Evolutionary conservation across 305 asterid genomes (phyloP), one percentile per base, ranked within the genome.

Genomic region (Lippia alba): DNA sequence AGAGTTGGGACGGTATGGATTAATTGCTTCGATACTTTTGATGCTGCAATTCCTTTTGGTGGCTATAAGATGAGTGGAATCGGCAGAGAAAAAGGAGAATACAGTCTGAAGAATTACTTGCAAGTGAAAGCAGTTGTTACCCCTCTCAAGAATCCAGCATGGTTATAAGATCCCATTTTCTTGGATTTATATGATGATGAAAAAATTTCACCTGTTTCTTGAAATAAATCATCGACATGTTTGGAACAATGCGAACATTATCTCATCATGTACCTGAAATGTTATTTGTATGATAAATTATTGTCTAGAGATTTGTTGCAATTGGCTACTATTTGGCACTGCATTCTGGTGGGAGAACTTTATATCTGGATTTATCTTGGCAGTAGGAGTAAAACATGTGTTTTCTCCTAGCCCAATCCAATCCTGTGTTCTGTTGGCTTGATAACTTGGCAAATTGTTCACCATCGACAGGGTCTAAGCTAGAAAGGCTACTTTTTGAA

Each of bases 61-160:
- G 99, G 97, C 12, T 94, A 94, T 72, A 94, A 94, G 83, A 89
- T 89, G 97, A 94, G 96, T 56, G 97, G 99, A 7, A 85, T 85
- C 1, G 99, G 99, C 24, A 82, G 99, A 81, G 97, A 94, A 61
- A 94, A 89, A 83, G 96, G 97, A 15, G 93, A 85, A 73, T 94
- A 91, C 81, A 81, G 96, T 77, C 91, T 94, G 67, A 91, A 84
- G 86, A 91, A 84, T 64, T 94, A 94, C 90, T 81, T 91, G 84
- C 96, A 91, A 78, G 97, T 91, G 75, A 94, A 94, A 79, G 99
- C 99, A 15, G 95, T 94, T 14, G 97, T 84, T 24, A 88, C 93
- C 18, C 33, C 96, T n/a, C 61, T 94, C 46, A 84, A 82, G 78
- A 89, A 94, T 71, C 97, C 99, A 11, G 97, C 99, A 40, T 94